Evolutionary conservation across 2,329 filamentous ascomycete species (phyloP), one percentile per base, ranked within the genome.

Genomic region (Pseudogymnoascus sp.): DNA sequence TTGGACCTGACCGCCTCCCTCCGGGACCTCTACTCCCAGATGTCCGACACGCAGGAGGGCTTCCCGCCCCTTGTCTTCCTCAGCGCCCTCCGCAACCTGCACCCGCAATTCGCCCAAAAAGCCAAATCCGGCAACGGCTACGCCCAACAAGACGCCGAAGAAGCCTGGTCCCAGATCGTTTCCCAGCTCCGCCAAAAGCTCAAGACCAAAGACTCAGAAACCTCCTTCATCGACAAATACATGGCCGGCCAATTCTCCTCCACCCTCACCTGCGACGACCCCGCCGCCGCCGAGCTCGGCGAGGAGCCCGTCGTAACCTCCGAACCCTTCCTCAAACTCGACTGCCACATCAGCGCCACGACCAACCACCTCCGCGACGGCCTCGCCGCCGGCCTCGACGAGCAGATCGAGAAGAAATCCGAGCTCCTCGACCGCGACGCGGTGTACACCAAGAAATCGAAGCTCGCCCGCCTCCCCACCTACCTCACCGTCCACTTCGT

Each of bases 81-180:
- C 65, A 87, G 86, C 69, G 85, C 91, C 3, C 82, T 99, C 15
- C 88, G 93, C 65, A 81, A 81, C 28, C 83, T 87, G 0, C 97
- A 91, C 72, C 95, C 95, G 9, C 95, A 97, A 73, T 99, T 99
- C 73, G 92, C 91, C 10, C 92, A 99, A 77, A 88, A 86, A 71
- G 86, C 91, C 63, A 93, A 90, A 74, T 87, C 88, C 33, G 90
- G 91, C 21, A 82, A 88, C 64, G 92, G 90, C 6, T 97, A 88
- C 73, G 93, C 95, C n/a, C 95, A 99, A 77, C 95, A 99, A 77
- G 95, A 99, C 78, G 95, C 95, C 0, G 95, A 99, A 76, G 95
- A 99, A 76, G 95, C 93, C 57, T 99, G 93, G 92, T 95, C 93
- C 19, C 93, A 97, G 74, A 96, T 99, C 66, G 79, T 99, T 5